phyloP scores from a whole-genome alignment of 305 asterid species.

The Rubia peregrina region DNA sequence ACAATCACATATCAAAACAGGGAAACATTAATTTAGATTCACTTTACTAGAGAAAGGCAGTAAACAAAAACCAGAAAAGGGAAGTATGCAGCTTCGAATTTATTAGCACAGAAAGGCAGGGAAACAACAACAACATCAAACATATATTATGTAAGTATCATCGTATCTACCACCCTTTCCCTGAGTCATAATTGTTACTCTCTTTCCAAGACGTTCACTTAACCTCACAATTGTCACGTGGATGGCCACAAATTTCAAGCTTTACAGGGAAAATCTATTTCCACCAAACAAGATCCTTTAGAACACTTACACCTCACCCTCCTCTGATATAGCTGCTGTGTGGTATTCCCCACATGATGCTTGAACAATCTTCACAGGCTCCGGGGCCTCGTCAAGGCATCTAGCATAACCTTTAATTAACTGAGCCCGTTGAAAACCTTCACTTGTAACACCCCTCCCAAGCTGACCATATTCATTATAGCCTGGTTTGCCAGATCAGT shows the following conservation, averaged over 20 bases:
- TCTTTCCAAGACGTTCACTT: slow-evolving; percentile 26
- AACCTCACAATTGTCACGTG: slow-evolving; percentile 28
- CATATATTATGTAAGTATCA: slow-evolving; percentile 8
- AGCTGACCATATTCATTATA: slow-evolving; percentile 98
- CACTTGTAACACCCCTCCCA: slow-evolving; percentile 95
- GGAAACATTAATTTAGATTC: not conserved
- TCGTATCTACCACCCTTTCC: not conserved
- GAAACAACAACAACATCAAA: not conserved
- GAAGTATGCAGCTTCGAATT: not conserved
- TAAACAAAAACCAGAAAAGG: not conserved
- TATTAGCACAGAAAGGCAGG: slow-evolving; percentile 8
- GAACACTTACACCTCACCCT: slow-evolving; percentile 99
- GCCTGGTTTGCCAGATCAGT: slow-evolving; percentile 77
- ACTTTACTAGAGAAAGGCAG: not conserved
- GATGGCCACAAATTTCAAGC: slow-evolving; percentile 37
- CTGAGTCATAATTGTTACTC: slow-evolving; percentile 10
- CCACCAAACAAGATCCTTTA: slow-evolving; percentile 41
- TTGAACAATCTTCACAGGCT: slow-evolving; percentile 80
- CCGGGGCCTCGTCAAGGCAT: slow-evolving; percentile 94
- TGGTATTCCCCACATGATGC: slow-evolving; percentile 98
- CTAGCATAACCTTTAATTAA: slow-evolving; percentile 72
- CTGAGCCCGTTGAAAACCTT: slow-evolving; percentile 95
- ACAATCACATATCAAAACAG: not conserved
- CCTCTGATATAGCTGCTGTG: slow-evolving; percentile 78
- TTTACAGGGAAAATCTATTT: slow-evolving; percentile 33